phyloP scores from a whole-genome alignment of 495 filamentous ascomycete genomes.

The Neohortaea acidophila region DNA sequence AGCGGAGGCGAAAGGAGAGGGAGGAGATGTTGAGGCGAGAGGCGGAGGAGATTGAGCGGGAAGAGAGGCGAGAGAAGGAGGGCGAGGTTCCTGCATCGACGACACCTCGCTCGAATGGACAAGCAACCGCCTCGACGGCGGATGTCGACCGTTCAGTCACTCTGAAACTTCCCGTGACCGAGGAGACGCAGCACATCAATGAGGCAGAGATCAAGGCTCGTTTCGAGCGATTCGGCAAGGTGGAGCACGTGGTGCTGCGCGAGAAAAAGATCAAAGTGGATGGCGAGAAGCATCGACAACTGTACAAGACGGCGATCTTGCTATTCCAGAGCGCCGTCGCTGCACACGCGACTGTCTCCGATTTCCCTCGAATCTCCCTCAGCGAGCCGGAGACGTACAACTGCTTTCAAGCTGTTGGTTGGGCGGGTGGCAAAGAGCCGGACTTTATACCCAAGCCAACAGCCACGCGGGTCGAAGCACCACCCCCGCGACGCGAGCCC shows the following conservation, averaged over 20 bases:
- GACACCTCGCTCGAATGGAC: not conserved
- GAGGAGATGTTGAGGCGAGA: slow-evolving; percentile 24
- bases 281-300: slow-evolving; percentile 25
- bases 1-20: slow-evolving; percentile 25
- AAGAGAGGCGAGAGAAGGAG: slow-evolving; percentile 5
- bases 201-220: slow-evolving; percentile 31
- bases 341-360: slow-evolving; percentile 44
- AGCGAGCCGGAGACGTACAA: slow-evolving; percentile 31
- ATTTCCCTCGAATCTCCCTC: slow-evolving; percentile 30
- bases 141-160: slow-evolving; percentile 46
- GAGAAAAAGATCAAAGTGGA: slow-evolving; percentile 38
- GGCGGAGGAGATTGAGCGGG: slow-evolving; percentile 1
- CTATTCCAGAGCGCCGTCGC: slow-evolving; percentile 44
- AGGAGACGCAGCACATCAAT: slow-evolving; percentile 21
- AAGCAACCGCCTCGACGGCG: not conserved
- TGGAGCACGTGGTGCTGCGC: slow-evolving; percentile 38
- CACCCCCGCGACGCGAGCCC: not conserved
- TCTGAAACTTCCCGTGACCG: slow-evolving; percentile 29
- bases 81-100: slow-evolving; percentile 1
- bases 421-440: slow-evolving; percentile 39
- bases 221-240: slow-evolving; percentile 40
- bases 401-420: slow-evolving; percentile 39
- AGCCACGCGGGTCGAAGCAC: not conserved
- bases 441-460: slow-evolving; percentile 15
- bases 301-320: slow-evolving; percentile 26